Conservation (phyloP, 2,329 filamentous ascomycete species). For the Pestalotiopsis sp. region DNA sequence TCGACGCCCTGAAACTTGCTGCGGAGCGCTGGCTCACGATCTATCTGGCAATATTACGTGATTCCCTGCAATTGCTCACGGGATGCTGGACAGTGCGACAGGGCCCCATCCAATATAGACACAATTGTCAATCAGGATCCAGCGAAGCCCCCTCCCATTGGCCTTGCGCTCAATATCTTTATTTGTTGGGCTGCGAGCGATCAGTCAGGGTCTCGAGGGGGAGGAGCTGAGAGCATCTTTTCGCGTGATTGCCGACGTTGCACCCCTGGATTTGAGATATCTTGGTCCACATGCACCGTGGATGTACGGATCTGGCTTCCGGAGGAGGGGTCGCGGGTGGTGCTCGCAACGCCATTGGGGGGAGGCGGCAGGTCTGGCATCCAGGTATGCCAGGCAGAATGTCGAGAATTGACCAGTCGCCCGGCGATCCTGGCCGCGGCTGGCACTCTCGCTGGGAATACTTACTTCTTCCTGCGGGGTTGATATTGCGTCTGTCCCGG, state of each 20-base stretch:
- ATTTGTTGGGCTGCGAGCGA: neutral
- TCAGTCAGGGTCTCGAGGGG: neutral
- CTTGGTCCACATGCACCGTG: conserved; percentile 1
- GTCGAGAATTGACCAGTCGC: neutral
- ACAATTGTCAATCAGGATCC: neutral
- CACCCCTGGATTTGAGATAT: neutral
- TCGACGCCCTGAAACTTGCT: neutral
- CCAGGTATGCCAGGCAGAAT: neutral
- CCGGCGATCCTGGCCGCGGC: neutral
- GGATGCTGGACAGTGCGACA: neutral
- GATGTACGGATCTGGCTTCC: conserved; percentile 6
- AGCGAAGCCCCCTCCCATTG: neutral
- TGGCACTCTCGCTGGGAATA: neutral
- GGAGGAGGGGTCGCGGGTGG: neutral
- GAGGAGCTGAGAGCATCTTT: neutral
- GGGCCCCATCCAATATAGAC: neutral
- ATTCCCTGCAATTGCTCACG: conserved; percentile 1
- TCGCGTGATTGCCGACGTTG: neutral
- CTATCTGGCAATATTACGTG: conserved; percentile 7
- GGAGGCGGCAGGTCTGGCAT: neutral
- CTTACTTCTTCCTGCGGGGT: neutral
- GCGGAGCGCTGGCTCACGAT: conserved; percentile 5
- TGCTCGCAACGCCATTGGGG: neutral
- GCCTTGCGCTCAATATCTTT: neutral
- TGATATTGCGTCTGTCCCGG: neutral